Evolutionary conservation across 2,329 filamentous ascomycete species (phyloP).

Genomic region (Penicillium corylophilum): DNA sequence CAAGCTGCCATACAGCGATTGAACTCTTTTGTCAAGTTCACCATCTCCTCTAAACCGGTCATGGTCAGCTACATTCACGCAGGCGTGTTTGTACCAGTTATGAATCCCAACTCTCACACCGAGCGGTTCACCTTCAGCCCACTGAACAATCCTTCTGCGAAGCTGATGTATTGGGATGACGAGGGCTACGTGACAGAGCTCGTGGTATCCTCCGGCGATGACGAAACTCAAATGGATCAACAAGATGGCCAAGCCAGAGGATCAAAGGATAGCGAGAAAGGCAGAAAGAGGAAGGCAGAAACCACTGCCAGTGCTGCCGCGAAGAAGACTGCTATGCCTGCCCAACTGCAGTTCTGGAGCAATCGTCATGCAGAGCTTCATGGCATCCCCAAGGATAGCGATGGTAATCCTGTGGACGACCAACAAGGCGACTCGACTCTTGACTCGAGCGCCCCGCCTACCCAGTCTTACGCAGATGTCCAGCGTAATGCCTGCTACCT

Average conservation of each 20-base stretch:
- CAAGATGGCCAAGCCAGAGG: slow-evolving; percentile 32
- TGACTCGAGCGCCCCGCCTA: slow-evolving; percentile 37
- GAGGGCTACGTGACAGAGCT: slow-evolving; percentile 69
- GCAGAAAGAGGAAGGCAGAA: slow-evolving; percentile 50
- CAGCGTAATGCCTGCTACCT: slow-evolving; percentile 60
- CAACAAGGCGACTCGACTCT: slow-evolving; percentile 22
- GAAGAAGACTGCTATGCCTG: slow-evolving; percentile 56
- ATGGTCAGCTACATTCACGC: slow-evolving; percentile 74
- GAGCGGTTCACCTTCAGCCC: slow-evolving; percentile 68
- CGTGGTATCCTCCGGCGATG: slow-evolving; percentile 56
- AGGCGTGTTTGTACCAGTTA: slow-evolving; percentile 78
- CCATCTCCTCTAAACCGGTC: slow-evolving; percentile 71
- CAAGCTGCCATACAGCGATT: slow-evolving; percentile 71
- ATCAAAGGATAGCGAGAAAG: slow-evolving; percentile 44
- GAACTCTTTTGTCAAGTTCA: slow-evolving; percentile 71
- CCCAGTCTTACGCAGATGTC: slow-evolving; percentile 61
- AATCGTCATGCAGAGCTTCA: slow-evolving; percentile 68
- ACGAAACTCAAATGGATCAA: slow-evolving; percentile 32
- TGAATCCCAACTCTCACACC: slow-evolving; percentile 59
- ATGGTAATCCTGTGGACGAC: slow-evolving; percentile 23
- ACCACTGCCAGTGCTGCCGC: slow-evolving; percentile 31
- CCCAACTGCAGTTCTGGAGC: slow-evolving; percentile 70
- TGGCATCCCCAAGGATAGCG: slow-evolving; percentile 43
- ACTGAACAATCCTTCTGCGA: slow-evolving; percentile 65
- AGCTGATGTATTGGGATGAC: slow-evolving; percentile 74